Conservation (phyloP, 768 basidiomycete genomes). For the Phaffia tasmanica region DNA sequence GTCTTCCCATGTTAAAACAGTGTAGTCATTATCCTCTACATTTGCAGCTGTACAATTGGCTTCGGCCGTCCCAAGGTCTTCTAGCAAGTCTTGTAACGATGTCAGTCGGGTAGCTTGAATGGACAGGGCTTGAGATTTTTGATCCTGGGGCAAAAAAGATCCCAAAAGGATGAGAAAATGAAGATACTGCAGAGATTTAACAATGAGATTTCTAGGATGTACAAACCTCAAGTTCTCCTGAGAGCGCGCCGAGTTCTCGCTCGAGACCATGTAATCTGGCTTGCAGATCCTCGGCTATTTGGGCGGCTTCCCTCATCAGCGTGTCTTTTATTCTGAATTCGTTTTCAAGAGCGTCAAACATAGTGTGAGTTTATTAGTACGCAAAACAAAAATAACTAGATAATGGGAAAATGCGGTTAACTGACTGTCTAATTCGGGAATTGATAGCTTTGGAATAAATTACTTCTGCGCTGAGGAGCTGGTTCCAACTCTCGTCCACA, state of each 20-base stretch:
- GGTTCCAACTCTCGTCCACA: too few species aligned
- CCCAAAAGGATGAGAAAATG: not conserved
- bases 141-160: slow-evolving; percentile 45
- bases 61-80: slow-evolving; percentile 53
- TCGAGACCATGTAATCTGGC: slow-evolving; percentile 33
- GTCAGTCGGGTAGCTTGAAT: slow-evolving; percentile 57
- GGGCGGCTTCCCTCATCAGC: slow-evolving; percentile 34
- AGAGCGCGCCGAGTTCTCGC: slow-evolving; percentile 56
- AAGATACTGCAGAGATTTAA: not conserved
- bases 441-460: not conserved
- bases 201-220: not conserved
- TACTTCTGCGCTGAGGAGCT: too few species aligned
- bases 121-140: slow-evolving; percentile 54
- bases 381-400: too few species aligned
- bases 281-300: slow-evolving; percentile 34
- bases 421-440: not conserved
- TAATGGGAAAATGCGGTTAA: too few species aligned
- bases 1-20: slow-evolving; percentile 77
- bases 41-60: slow-evolving; percentile 72
- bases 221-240: slow-evolving; percentile 62
- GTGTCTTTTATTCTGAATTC: slow-evolving; percentile 37
- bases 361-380: too few species aligned
- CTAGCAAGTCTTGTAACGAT: slow-evolving; percentile 46
- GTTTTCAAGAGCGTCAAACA: not conserved
- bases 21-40: slow-evolving; percentile 94